These are phyloP conservation scores for Asterophora lycoperdoides DNA, from an alignment of 768 basidiomycete species.

Conservation along the genomic window DNA sequence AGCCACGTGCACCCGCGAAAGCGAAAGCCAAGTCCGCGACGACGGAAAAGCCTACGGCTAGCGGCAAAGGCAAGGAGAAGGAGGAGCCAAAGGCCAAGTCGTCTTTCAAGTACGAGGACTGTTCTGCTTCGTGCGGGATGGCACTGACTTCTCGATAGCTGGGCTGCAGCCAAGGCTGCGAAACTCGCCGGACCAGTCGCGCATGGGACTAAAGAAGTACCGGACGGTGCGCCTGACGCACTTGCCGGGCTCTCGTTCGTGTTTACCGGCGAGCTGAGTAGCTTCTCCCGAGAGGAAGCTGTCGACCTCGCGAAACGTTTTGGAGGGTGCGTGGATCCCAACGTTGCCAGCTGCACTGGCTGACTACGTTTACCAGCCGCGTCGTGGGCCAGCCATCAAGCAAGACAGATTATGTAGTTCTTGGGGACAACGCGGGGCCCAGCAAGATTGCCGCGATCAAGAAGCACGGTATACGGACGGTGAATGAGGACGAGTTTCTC, in stretches of 20 bases:
- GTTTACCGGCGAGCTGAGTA: slow-evolving; percentile 90
- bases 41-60: slow-evolving; percentile 2
- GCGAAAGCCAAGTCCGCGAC: slow-evolving; percentile 16
- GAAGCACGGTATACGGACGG: slow-evolving; percentile 69
- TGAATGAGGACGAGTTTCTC: slow-evolving; percentile 87
- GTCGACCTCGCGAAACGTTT: slow-evolving; percentile 86
- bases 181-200: slow-evolving; percentile 59
- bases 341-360: not conserved
- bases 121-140: not conserved
- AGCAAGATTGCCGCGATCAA: slow-evolving; percentile 85
- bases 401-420: slow-evolving; percentile 84
- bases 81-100: slow-evolving; percentile 16
- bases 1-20: slow-evolving; percentile 13
- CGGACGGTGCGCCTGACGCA: slow-evolving; percentile 68
- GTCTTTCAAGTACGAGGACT: slow-evolving; percentile 25
- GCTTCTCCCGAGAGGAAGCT: slow-evolving; percentile 85
- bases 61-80: slow-evolving; percentile 11
- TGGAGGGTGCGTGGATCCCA: slow-evolving; percentile 65
- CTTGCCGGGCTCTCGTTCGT: slow-evolving; percentile 87
- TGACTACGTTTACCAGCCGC: slow-evolving; percentile 46
- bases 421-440: slow-evolving; percentile 86
- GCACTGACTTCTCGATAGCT: slow-evolving; percentile 23
- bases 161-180: slow-evolving; percentile 52
- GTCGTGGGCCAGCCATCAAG: slow-evolving; percentile 85
- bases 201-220: slow-evolving; percentile 65